Evolutionary conservation across 2,329 filamentous ascomycete genomes (phyloP).

Genomic region (Trichophyton verrucosum): DNA sequence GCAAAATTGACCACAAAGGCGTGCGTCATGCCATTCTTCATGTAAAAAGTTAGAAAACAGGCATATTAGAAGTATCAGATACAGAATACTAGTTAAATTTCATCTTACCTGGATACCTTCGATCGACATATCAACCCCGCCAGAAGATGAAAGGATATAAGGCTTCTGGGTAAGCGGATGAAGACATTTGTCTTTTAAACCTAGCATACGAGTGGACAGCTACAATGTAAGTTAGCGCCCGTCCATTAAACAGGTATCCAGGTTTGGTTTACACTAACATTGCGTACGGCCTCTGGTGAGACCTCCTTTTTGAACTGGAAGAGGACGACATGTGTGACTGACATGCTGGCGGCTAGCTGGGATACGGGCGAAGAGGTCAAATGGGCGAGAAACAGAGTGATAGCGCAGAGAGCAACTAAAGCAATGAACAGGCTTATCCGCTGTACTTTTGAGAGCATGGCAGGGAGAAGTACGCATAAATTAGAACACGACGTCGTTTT

Average conservation of each 20-base stretch:
- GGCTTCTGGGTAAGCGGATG: constrained; percentile 46
- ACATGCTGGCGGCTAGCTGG: constrained; percentile 34
- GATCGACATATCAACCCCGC: constrained; percentile 49
- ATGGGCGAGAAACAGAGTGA: not conserved
- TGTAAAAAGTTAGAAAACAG: not conserved
- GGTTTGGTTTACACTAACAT: constrained; percentile 34
- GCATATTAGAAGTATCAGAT: not conserved
- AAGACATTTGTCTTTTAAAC: constrained; percentile 46
- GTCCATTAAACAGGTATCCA: not conserved
- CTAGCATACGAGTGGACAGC: constrained; percentile 46
- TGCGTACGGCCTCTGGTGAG: constrained; percentile 39
- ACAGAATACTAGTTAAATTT: not conserved
- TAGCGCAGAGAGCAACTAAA: not conserved
- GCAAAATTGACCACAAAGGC: constrained; percentile 58
- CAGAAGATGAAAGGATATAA: constrained; percentile 48
- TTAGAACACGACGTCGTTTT: not conserved
- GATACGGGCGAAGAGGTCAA: not conserved
- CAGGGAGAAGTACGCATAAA: not conserved
- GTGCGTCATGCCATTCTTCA: constrained; percentile 52
- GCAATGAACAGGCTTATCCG: not conserved
- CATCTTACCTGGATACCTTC: constrained; percentile 48
- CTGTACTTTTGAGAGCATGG: not conserved
- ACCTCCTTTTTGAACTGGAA: constrained; percentile 50
- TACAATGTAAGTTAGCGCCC: constrained; percentile 20
- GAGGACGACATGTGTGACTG: constrained; percentile 56